Conservation (phyloP, 2,329 filamentous ascomycete genomes). For the Colletotrichum lindemuthianum region DNA sequence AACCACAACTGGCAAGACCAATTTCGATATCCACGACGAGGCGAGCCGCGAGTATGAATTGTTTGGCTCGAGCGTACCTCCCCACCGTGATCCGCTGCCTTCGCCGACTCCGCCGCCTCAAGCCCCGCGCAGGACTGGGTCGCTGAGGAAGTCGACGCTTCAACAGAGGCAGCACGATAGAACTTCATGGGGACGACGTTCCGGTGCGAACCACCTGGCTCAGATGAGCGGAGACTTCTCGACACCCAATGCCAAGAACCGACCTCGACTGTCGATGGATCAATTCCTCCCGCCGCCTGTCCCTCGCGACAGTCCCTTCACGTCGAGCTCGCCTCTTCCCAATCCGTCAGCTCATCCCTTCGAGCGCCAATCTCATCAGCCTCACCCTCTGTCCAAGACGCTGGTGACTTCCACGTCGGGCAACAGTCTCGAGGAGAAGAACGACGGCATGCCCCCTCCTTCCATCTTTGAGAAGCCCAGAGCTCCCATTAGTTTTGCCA, state of each 20-base stretch:
- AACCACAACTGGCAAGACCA: constrained; percentile 49
- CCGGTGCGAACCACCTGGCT: constrained; percentile 65
- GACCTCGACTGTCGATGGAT: constrained; percentile 82
- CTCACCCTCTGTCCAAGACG: constrained; percentile 87
- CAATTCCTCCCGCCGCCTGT: constrained; percentile 75
- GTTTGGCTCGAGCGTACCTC: constrained; percentile 46
- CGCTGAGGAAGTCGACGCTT: constrained; percentile 85
- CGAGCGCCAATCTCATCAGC: constrained; percentile 60
- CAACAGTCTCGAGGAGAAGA: constrained; percentile 79
- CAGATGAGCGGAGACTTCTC: constrained; percentile 63
- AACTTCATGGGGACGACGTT: constrained; percentile 69
- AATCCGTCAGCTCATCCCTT: constrained; percentile 64
- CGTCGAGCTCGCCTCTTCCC: constrained; percentile 60
- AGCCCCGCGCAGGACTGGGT: constrained; percentile 76
- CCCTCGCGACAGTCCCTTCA: constrained; percentile 72
- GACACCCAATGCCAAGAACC: constrained; percentile 66
- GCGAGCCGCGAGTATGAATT: constrained; percentile 63
- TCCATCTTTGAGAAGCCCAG: constrained; percentile 65
- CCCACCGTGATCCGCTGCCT: constrained; percentile 52
- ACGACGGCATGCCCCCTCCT: constrained; percentile 56
- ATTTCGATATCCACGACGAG: constrained; percentile 58
- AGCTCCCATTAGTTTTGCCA: constrained; percentile 69
- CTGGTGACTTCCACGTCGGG: constrained; percentile 88
- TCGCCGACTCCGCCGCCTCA: constrained; percentile 61
- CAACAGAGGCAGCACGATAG: constrained; percentile 83